Conservation (phyloP, 257 asterid genomes). For the Ligustrum vulgare region DNA sequence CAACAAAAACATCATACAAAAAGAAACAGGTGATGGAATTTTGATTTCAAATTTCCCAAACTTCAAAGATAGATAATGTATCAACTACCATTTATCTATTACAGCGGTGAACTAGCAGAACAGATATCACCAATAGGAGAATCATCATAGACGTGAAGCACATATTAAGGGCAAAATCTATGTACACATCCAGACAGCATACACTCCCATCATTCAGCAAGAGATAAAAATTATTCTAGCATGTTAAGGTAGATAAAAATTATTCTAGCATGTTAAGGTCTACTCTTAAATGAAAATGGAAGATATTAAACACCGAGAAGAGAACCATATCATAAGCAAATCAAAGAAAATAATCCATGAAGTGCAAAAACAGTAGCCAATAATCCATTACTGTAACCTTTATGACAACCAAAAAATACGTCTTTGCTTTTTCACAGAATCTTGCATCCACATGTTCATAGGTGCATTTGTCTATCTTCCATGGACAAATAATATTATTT, state of each 20-base stretch:
- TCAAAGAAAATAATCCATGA: background rate
- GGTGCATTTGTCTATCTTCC: background rate
- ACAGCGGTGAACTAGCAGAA: background rate
- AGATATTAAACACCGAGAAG: background rate
- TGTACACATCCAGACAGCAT: background rate
- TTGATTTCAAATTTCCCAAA: background rate
- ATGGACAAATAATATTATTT: background rate
- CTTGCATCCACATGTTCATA: background rate
- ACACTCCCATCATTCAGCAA: background rate
- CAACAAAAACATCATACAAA: conserved; percentile 9
- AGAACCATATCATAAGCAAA: background rate
- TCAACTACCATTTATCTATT: background rate
- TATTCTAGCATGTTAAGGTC: background rate
- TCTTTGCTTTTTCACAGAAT: background rate
- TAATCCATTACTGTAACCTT: background rate
- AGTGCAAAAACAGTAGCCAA: background rate
- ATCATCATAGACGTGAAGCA: background rate
- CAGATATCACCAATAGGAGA: background rate
- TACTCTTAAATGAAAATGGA: background rate
- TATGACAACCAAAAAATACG: background rate
- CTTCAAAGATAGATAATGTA: too few species aligned
- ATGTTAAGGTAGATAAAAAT: background rate
- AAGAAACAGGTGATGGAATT: conserved; percentile 4
- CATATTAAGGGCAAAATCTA: background rate
- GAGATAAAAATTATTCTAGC: background rate